Percentiles rank a stretch among this genome's conserved stretches.
These are phyloP conservation scores for Lactifluus hygrophoroides DNA, from an alignment of 768 basidiomycete species.

Conservation along the genomic window DNA sequence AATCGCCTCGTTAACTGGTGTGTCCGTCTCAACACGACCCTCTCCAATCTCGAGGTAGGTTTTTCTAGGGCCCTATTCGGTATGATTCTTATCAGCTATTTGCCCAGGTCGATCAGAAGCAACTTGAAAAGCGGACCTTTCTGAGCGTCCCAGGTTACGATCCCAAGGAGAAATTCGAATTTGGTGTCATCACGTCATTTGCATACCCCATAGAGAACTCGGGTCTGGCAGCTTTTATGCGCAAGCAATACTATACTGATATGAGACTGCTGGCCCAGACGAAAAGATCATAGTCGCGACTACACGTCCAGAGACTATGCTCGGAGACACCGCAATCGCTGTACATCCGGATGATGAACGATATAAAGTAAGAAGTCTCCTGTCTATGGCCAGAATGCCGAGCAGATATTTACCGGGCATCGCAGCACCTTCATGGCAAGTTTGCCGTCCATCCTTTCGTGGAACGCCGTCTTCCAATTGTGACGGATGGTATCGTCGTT, in stretches of 20 bases:
- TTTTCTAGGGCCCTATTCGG: background rate
- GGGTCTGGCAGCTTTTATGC: constrained; percentile 35
- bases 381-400: background rate
- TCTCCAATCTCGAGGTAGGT: constrained; percentile 91
- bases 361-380: constrained; percentile 51
- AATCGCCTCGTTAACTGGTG: constrained; percentile 99
- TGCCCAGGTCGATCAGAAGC: constrained; percentile 87
- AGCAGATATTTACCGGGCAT: no score
- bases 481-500: constrained; percentile 73
- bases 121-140: constrained; percentile 75
- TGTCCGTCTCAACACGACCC: constrained; percentile 86
- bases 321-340: constrained; percentile 95
- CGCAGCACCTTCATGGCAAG: constrained; percentile 86
- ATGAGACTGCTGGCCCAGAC: constrained; percentile 35
- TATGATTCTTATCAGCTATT: background rate
- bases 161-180: constrained; percentile 90
- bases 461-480: constrained; percentile 75
- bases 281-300: constrained; percentile 85
- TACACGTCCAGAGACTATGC: constrained; percentile 97
- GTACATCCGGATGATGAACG: constrained; percentile 90
- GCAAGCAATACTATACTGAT: background rate
- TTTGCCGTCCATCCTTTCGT: constrained; percentile 87
- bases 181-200: constrained; percentile 94
- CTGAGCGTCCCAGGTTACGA: constrained; percentile 93
- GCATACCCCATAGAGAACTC: constrained; percentile 86